Percentiles rank a stretch among this genome's conserved stretches.
Conservation (phyloP, 2,329 filamentous ascomycete genomes). For the Aspergillus ibericus region DNA sequence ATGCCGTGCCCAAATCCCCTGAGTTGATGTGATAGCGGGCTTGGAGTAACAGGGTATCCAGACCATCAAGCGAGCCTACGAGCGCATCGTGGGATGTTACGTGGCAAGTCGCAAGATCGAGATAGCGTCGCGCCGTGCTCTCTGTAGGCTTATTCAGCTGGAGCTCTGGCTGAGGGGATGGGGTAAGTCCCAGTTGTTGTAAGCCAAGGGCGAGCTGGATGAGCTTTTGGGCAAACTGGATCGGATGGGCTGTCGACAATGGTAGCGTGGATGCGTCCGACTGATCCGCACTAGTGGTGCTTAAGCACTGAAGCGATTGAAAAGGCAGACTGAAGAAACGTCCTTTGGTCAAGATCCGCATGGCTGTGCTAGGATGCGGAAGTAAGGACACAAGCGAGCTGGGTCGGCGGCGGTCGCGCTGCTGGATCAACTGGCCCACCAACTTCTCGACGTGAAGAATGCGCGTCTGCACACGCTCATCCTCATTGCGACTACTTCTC, state of each 20-base stretch:
- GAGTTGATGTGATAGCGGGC: constrained; percentile 2
- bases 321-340: neutral
- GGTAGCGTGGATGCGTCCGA: neutral
- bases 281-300: neutral
- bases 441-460: neutral
- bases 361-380: neutral
- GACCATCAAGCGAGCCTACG: neutral
- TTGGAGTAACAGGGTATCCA: constrained; percentile 7
- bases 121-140: neutral
- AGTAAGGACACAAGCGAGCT: neutral
- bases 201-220: constrained; percentile 3
- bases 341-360: neutral
- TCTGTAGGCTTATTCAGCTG: neutral
- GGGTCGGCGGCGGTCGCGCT: neutral
- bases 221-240: neutral
- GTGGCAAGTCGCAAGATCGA: neutral
- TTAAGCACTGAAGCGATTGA: no score
- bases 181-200: neutral
- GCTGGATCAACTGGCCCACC: neutral
- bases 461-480: neutral
- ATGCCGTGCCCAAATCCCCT: neutral
- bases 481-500: neutral
- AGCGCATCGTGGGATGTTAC: constrained; percentile 3
- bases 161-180: neutral
- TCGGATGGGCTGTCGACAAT: neutral